Conservation (phyloP, 208 protist genomes). For the Leishmania tropica region DNA sequence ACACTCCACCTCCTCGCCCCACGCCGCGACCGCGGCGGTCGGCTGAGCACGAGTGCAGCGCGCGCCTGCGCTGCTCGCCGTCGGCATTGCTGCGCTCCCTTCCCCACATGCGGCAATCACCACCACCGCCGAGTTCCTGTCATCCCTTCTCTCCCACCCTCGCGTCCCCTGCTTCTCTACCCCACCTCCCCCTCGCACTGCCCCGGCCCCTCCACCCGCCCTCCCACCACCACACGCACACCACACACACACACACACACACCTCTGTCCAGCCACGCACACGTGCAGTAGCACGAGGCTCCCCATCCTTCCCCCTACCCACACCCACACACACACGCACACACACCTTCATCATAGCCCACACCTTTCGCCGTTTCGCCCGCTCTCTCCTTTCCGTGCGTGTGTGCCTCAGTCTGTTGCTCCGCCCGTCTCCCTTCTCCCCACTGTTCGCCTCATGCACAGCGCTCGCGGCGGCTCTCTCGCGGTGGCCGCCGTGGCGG, state of each 20-base stretch:
- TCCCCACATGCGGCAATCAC: background rate
- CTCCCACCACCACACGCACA: too few species aligned
- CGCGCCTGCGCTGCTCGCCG: background rate
- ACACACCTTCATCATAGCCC: background rate
- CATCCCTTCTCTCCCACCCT: background rate
- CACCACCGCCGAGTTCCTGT: background rate
- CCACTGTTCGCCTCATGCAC: background rate
- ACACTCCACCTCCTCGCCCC: background rate
- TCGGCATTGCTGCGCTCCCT: background rate
- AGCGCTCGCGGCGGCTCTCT: background rate
- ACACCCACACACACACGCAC: background rate
- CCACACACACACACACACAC: too few species aligned
- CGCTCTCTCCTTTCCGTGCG: background rate
- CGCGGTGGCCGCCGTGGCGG: background rate
- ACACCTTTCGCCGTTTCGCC: background rate
- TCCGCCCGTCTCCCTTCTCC: background rate
- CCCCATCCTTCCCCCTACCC: too few species aligned
- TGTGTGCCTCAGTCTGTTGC: background rate
- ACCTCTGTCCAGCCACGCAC: background rate
- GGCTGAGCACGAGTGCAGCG: slow-evolving; percentile 1
- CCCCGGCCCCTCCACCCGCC: too few species aligned
- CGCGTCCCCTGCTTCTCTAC: background rate
- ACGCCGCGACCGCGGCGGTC: background rate
- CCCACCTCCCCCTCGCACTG: background rate
- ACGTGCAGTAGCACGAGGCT: background rate